These are phyloP conservation scores for Chlorella vulgaris DNA, from an alignment of 139 green algal genomes.

Conservation along the genomic window DNA sequence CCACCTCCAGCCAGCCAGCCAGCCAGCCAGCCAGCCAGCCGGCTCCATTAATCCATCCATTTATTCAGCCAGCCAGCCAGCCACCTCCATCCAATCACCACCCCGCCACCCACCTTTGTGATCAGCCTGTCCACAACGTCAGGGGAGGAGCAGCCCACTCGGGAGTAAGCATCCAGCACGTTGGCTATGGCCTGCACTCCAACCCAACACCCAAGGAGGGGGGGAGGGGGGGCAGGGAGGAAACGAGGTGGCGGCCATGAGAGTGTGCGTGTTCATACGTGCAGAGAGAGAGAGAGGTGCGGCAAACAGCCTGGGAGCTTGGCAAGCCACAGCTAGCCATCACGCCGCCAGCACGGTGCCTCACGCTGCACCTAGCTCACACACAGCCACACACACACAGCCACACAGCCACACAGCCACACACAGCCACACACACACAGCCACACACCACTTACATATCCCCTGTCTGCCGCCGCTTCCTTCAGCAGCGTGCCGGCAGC, in stretches of 20 bases:
- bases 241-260: neutral
- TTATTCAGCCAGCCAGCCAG: no score
- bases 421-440: neutral
- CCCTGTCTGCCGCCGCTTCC: constrained; percentile 29
- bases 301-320: neutral
- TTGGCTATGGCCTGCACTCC: constrained; percentile 44
- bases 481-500: constrained; percentile 36
- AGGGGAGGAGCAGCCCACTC: constrained; percentile 42
- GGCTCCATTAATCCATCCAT: no score
- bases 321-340: neutral
- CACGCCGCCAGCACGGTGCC: no score
- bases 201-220: no score
- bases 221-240: neutral
- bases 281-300: no score
- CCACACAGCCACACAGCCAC: neutral
- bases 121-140: constrained; percentile 44
- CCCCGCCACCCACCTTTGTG: neutral
- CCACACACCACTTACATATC: constrained; percentile 17
- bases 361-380: neutral
- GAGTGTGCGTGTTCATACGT: no score
- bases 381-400: neutral
- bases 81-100: neutral
- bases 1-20: no score
- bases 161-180: constrained; percentile 48
- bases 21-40: no score